Conservation (phyloP, 352 stramenopile genomes). For the Pythium vanterpoolii region DNA sequence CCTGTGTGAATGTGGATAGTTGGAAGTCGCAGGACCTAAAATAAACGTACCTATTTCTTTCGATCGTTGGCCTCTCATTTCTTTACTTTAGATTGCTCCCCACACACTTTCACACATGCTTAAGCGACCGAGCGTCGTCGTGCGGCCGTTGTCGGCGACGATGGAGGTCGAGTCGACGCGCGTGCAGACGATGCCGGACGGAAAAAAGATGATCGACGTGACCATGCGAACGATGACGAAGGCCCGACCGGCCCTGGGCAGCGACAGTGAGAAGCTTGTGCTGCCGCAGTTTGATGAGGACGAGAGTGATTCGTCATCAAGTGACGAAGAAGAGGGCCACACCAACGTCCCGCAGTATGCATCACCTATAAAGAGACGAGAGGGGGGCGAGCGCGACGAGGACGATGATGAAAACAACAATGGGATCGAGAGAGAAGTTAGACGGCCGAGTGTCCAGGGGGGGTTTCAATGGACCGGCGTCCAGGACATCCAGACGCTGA, state of each 20-base stretch:
- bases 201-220: slow-evolving; percentile 56
- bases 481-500: slow-evolving; percentile 59
- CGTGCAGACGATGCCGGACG: slow-evolving; percentile 34
- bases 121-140: slow-evolving; percentile 12
- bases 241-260: too few species aligned
- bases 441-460: slow-evolving; percentile 19
- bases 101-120: neutral
- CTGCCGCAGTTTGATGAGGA: slow-evolving; percentile 74
- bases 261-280: slow-evolving; percentile 36
- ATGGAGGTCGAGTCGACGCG: slow-evolving; percentile 58
- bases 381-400: slow-evolving; percentile 20
- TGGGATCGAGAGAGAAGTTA: too few species aligned
- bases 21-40: too few species aligned
- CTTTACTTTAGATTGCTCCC: neutral
- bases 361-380: neutral
- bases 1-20: too few species aligned
- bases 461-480: slow-evolving; percentile 49
- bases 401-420: slow-evolving; percentile 18
- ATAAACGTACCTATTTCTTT: neutral
- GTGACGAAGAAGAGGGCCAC: slow-evolving; percentile 24
- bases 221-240: slow-evolving; percentile 28
- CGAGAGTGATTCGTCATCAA: slow-evolving; percentile 40
- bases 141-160: neutral
- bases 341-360: slow-evolving; percentile 12
- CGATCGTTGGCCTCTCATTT: neutral